A percentile compares a stretch with the other conserved stretches of the same genome.
Conservation (phyloP, 371 early-diverging fungal genomes). For the Batkoa obscura region DNA sequence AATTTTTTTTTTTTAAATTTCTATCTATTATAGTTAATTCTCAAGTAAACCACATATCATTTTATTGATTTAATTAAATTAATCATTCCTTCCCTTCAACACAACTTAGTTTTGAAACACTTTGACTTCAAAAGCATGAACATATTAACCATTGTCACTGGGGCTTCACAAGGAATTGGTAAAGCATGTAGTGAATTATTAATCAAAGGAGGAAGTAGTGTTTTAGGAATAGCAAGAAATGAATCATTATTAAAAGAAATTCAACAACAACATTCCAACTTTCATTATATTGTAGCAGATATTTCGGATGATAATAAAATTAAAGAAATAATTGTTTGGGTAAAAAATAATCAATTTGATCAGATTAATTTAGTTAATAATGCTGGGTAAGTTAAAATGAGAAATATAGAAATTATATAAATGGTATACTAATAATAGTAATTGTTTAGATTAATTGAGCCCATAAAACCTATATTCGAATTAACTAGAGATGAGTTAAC, state of each 20-base stretch:
- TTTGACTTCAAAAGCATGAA: background rate
- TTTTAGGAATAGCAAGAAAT: background rate
- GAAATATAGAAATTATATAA: background rate
- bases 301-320: background rate
- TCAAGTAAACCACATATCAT: too few species aligned
- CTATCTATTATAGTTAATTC: too few species aligned
- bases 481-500: background rate
- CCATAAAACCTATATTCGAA: background rate
- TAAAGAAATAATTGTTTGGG: background rate
- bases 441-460: background rate
- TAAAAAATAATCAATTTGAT: background rate
- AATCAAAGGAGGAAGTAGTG: background rate
- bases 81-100: too few species aligned
- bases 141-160: background rate
- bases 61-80: too few species aligned
- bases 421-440: background rate
- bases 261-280: background rate
- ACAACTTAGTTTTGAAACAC: too few species aligned
- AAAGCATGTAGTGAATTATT: background rate
- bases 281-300: background rate
- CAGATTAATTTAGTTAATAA: background rate
- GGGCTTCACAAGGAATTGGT: slow-evolving; percentile 1
- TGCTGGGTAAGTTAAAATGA: slow-evolving; percentile 2
- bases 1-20: too few species aligned
- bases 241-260: background rate